Base-by-base conservation (phyloP, 306 rosid species). In the Hippophae gyantsensis region DNA sequence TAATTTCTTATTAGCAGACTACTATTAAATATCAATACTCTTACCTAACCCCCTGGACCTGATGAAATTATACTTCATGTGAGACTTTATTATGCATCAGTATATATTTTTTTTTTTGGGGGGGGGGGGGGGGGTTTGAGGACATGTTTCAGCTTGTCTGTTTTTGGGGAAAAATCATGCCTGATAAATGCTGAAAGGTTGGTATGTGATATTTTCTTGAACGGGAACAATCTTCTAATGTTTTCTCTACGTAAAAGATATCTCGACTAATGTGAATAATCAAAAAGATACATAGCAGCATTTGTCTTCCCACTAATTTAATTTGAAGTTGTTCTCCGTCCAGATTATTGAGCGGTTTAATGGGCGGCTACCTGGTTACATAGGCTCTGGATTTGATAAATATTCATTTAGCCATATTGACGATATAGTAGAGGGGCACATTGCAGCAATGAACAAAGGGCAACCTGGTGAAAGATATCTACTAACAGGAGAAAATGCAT, bases 401-500 rank as follows among this genome's bases (percentile, higher is more conserved):
- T 78, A 63, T 73, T 83, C 98, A 9, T 92, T 83, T 69, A 83
- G 92, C 64, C 96, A 92, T 63, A 83, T 88, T 5, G 90, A 88
- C 54, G 96, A 92, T 63, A 95, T 88, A 47, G 96, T 80, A 55
- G 89, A 83, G 10, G 98, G 89, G 59, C 98, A 87, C 52, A 75
- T 92, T 73, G 76, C 77, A 9, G 96, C 87, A 3, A 74, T 87
- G 93, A 41, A 58, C 44, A 81, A 75, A 61, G 96, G 96, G 13
- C 54, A 61, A 63, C 43, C 42, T n/a, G 98, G 98, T 43, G 79
- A 72, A 62, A 78, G 98, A 55, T 87, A 87, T 73, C 73, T 87
- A 8, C 75, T 92, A 18, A 80, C 98, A 0, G 96, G 98, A 61
- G 98, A 92, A 76, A 92, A 87, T 76, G 87, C 88, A 0, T 92